Evolutionary conservation across 768 basidiomycete genomes (phyloP).

Genomic region (Pulveroboletus sp.): DNA sequence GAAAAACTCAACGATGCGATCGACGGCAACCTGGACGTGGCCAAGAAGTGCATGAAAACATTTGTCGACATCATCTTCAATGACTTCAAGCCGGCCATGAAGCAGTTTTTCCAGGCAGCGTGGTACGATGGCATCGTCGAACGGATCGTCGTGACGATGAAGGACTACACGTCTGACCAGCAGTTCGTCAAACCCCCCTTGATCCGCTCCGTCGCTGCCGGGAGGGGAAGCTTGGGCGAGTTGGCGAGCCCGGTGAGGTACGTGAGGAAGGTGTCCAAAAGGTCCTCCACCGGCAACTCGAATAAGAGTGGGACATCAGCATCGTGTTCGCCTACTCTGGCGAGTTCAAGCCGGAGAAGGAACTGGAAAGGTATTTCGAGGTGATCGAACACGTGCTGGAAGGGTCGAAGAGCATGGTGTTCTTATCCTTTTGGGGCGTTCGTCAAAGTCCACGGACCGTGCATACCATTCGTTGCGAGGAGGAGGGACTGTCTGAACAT

Average conservation of each 20-base stretch:
- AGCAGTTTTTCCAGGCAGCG: conserved; percentile 70
- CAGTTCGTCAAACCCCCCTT: conserved; percentile 86
- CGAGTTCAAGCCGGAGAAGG: conserved; percentile 69
- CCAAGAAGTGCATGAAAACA: too few species aligned
- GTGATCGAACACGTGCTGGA: conserved; percentile 84
- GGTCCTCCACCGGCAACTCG: conserved; percentile 81
- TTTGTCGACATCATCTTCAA: conserved; percentile 95
- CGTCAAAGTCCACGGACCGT: conserved; percentile 90
- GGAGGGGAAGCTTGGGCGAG: conserved; percentile 86
- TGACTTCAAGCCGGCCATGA: conserved; percentile 85
- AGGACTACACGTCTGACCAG: conserved; percentile 93
- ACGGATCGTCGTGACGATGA: conserved; percentile 92
- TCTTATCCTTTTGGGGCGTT: too few species aligned
- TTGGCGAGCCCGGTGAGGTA: conserved; percentile 81
- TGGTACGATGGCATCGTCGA: conserved; percentile 92
- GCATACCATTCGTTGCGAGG: conserved; percentile 87
- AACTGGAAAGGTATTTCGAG: conserved; percentile 80
- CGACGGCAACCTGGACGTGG: too few species aligned
- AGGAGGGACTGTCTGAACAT: conserved; percentile 82
- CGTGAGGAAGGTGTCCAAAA: conserved; percentile 89
- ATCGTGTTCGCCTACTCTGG: conserved; percentile 78
- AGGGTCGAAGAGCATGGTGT: conserved; percentile 82
- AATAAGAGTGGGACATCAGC: conserved; percentile 78
- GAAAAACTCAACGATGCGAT: conserved; percentile 93
- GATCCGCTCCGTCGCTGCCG: conserved; percentile 84